Evolutionary conservation across 345 rosid genomes (phyloP), one percentile per base, ranked within the genome.

Genomic region (Bruguiera sexangula): DNA sequence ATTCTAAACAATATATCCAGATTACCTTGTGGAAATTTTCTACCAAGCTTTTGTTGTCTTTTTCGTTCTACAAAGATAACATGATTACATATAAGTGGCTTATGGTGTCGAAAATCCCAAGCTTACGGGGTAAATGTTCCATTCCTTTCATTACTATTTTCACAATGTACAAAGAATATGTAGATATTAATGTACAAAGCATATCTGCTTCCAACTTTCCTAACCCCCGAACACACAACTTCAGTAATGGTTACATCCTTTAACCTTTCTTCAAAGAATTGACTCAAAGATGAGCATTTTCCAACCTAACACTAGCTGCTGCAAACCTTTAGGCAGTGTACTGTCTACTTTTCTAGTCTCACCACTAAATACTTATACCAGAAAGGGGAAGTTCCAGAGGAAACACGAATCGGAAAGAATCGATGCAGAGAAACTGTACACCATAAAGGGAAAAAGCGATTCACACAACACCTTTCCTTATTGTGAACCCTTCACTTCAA

Each of bases 111-210:
- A n/a, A n/a, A n/a, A n/a, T n/a, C n/a, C n/a, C n/a, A n/a, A n/a
- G n/a, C n/a, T n/a, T n/a, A 11, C 13, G 50, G 50, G 21, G 56
- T 6, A 53, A 54, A 62, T 30, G 29, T 39, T 43, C 50, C 65
- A 72, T 71, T 70, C 60, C 3, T 59, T 55, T 63, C 67, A 57
- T 73, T 81, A 72, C 75, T 76, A 70, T 71, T 70, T 75, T 79
- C 76, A 67, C 75, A 75, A 85, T 34, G 75, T 76, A 67, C 84
- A 85, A 82, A 73, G 82, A 80, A 85, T 71, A 30, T 69, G 72
- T 66, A 20, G 74, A 63, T 66, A 73, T 60, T 71, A 79, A 70
- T 79, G 79, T 82, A 85, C 86, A 85, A 56, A 68, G 37, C 27
- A 68, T 46, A 68, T 46, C 48, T 60, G 69, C 66, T 55, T 58